phyloP scores from a whole-genome alignment of 2,329 filamentous ascomycete species.

The Akanthomyces lecanii region DNA sequence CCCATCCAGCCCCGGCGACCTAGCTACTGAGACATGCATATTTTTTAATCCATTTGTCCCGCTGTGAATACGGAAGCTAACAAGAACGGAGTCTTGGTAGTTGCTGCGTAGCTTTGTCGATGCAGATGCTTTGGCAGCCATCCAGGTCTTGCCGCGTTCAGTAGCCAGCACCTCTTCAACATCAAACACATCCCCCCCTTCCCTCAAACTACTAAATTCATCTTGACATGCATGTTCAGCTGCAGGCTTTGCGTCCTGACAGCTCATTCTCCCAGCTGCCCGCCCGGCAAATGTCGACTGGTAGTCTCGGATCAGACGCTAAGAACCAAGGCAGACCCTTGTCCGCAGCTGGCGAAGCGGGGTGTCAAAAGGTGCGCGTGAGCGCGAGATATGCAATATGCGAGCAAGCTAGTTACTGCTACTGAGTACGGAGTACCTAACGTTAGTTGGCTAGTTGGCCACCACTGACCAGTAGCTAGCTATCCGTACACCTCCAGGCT shows the following conservation, averaged over 20 bases:
- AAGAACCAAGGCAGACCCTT: background rate
- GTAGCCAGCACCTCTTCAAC: background rate
- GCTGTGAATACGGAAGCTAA: too few species aligned
- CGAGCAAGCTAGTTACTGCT: too few species aligned
- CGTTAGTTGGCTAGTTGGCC: background rate
- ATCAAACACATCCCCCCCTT: background rate
- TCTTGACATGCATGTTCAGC: background rate
- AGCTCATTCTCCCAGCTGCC: background rate
- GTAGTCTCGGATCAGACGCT: background rate
- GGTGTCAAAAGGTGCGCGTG: background rate
- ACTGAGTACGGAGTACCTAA: too few species aligned
- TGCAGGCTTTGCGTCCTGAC: background rate
- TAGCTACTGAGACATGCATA: too few species aligned
- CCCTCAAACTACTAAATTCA: background rate
- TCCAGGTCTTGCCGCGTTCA: background rate
- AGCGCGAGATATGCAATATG: background rate
- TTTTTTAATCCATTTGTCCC: too few species aligned
- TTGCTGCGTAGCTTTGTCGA: too few species aligned
- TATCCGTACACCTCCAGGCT: too few species aligned
- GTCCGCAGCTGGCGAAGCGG: background rate
- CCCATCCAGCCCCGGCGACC: too few species aligned
- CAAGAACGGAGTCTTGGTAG: too few species aligned
- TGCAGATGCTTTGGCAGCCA: background rate
- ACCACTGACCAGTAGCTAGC: too few species aligned
- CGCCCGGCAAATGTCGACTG: background rate